phyloP scores from a whole-genome alignment of 2,329 filamentous ascomycete genomes.

The Dactylellina cionopaga region DNA sequence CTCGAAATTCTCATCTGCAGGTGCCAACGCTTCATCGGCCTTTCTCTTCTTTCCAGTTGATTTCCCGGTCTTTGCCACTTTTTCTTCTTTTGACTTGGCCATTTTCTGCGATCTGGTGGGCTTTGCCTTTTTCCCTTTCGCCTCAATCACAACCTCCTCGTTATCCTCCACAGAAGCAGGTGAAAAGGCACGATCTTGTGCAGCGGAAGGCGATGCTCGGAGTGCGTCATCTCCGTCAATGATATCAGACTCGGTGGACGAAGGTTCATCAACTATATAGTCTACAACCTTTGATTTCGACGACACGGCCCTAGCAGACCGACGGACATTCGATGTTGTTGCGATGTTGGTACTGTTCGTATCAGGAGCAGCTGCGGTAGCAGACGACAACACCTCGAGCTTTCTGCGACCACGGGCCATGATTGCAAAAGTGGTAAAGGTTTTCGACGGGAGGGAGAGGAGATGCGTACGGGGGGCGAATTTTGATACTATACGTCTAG shows the following conservation, averaged over 20 bases:
- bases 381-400: neutral
- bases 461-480: too few species aligned
- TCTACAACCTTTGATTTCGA: conserved; percentile 12
- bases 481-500: too few species aligned
- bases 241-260: conserved; percentile 11
- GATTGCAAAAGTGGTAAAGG: neutral
- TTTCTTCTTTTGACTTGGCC: neutral
- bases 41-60: conserved; percentile 21
- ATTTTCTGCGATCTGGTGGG: conserved; percentile 4
- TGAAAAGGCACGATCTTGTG: conserved; percentile 23
- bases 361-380: neutral
- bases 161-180: conserved; percentile 5
- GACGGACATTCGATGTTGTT: neutral
- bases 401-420: conserved; percentile 25
- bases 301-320: conserved; percentile 6
- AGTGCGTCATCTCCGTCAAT: conserved; percentile 17
- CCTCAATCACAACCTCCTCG: neutral
- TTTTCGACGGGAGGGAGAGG: too few species aligned
- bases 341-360: neutral
- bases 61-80: neutral
- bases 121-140: neutral
- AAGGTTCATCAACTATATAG: conserved; percentile 19
- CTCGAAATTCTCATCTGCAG: conserved; percentile 13
- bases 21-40: neutral
- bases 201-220: conserved; percentile 14